Evolutionary conservation across 2,329 filamentous ascomycete genomes (phyloP).

Genomic region (Cercospora citrullina): DNA sequence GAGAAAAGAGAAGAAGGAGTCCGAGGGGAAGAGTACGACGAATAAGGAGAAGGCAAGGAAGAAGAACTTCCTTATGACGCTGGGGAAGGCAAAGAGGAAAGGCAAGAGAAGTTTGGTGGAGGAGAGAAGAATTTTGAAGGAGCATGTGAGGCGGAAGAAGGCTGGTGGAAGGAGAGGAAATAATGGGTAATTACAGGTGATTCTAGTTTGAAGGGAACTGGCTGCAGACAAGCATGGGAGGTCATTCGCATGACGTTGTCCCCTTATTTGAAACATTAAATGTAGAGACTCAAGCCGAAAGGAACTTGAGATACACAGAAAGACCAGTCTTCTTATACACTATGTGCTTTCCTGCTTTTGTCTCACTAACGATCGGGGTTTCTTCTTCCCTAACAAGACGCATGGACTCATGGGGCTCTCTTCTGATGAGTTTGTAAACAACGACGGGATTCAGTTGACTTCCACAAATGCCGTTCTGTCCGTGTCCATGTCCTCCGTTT

Average conservation of each 20-base stretch:
- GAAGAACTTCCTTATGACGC: constrained; percentile 99
- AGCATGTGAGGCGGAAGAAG: constrained; percentile 80
- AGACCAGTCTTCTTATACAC: background rate
- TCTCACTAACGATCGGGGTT: background rate
- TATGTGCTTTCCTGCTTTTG: background rate
- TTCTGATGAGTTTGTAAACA: background rate
- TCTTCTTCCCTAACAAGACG: background rate
- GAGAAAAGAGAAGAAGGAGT: constrained; percentile 81
- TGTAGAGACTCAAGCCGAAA: background rate
- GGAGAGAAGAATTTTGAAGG: constrained; percentile 75
- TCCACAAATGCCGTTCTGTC: background rate
- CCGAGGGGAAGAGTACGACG: constrained; percentile 90
- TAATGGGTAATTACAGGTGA: constrained; percentile 12
- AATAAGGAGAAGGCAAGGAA: constrained; percentile 95
- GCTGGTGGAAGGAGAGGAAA: constrained; percentile 81
- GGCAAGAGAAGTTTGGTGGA: constrained; percentile 91
- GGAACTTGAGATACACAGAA: background rate
- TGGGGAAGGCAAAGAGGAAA: constrained; percentile 94
- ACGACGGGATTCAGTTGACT: background rate
- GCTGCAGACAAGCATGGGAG: background rate
- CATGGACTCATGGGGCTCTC: background rate
- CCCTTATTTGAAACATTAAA: background rate
- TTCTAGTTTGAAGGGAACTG: background rate
- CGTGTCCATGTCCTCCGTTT: background rate
- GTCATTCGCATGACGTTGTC: background rate